Evolutionary conservation across 257 asterid genomes (phyloP), one percentile per base, ranked within the genome.

Genomic region (Anisodus tanguticus): DNA sequence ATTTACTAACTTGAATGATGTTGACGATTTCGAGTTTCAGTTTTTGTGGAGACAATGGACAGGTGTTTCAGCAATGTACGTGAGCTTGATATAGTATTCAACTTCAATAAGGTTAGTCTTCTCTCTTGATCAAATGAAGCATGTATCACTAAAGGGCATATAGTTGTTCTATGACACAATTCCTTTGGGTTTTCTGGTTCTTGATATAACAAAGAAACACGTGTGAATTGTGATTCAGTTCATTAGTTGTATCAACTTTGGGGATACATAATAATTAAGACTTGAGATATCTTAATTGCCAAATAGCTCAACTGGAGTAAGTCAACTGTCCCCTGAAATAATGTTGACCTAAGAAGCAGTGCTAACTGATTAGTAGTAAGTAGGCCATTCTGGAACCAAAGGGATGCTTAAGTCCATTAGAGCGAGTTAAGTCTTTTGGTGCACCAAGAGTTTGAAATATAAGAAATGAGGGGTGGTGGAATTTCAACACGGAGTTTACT

Each of bases 21-120:
- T 68, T 72, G 26, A 82, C 49, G 3, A 9, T 83, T 41, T 82
- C 72, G 84, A 85, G 55, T 87, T 88, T 26, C 97, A 96, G 98
- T 96, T 87, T 94, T 94, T 62, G 99, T 96, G 87, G 99, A 94
- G 94, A 89, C 97, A 22, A 81, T 96, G 91, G 98, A 96, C 93
- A 96, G 91, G 88, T 93, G 98, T 85, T 95, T 94, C 91, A 92
- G 92, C 81, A 95, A 93, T 70, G 99, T 94, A 58, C 94, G 99
- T 68, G 99, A 94, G 92, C 98, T 96, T 74, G 98, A 96, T 86
- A 83, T 94, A 72, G 97, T 96, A 67, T 94, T 93, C 97, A 93
- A 92, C 63, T 96, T 96, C 81, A 92, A 92, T 86, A 96, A 96
- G 99, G 99, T 97, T 51, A 78, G 89, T 83, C 82, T 55, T 83